Percentiles rank a stretch among this genome's conserved stretches.
Conservation (phyloP, 2,329 filamentous ascomycete genomes). For the Domatiomyces globalis region DNA sequence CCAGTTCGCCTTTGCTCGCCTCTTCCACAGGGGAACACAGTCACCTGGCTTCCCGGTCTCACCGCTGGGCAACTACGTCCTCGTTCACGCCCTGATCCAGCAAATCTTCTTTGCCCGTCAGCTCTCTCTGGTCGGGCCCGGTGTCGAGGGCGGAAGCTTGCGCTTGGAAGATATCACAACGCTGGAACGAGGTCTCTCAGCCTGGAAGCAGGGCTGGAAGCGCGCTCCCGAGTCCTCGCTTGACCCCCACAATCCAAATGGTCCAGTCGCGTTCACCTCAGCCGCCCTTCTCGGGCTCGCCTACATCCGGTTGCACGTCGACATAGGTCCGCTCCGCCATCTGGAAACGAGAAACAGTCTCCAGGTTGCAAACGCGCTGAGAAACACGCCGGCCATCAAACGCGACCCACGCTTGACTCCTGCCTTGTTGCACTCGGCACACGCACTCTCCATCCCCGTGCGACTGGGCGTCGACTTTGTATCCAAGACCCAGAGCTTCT, state of each 20-base stretch:
- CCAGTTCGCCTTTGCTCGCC: conserved; percentile 31
- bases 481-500: conserved; percentile 38
- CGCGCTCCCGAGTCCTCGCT: conserved; percentile 39
- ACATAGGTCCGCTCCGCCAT: conserved; percentile 33
- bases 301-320: conserved; percentile 35
- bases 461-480: conserved; percentile 41
- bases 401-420: conserved; percentile 35
- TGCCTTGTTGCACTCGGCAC: conserved; percentile 39
- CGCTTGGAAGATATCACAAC: conserved; percentile 31
- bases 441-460: conserved; percentile 41
- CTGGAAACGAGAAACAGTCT: conserved; percentile 34
- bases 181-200: conserved; percentile 34
- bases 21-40: conserved; percentile 28
- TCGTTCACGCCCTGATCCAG: conserved; percentile 41
- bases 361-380: conserved; percentile 33
- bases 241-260: conserved; percentile 39
- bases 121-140: conserved; percentile 32
- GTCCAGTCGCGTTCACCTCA: conserved; percentile 40
- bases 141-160: conserved; percentile 29
- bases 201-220: conserved; percentile 42
- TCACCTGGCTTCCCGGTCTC: conserved; percentile 27
- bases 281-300: conserved; percentile 34
- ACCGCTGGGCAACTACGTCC: conserved; percentile 40
- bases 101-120: conserved; percentile 40
- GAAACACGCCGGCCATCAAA: conserved; percentile 29